A percentile compares a stretch with the other conserved stretches of the same genome.
These are phyloP conservation scores for Alisma plantagoaquatica DNA, from an alignment of 106 monocot species.

Conservation along the genomic window DNA sequence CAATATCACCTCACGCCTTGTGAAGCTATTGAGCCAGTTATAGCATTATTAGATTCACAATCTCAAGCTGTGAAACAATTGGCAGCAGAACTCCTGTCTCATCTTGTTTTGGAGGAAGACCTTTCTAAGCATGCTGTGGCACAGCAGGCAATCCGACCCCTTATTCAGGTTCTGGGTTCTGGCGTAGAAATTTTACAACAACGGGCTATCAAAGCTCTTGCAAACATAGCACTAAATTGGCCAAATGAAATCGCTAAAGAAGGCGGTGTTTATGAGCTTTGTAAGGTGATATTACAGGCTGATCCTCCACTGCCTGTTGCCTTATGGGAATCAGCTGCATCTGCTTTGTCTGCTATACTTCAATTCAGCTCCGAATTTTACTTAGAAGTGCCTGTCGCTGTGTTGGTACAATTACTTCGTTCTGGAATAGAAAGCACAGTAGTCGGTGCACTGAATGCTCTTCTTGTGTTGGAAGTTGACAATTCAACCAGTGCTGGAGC, in stretches of 20 bases:
- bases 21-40: conserved; percentile 76
- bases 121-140: conserved; percentile 71
- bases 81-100: conserved; percentile 84
- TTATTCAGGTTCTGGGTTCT: conserved; percentile 88
- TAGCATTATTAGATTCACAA: conserved; percentile 64
- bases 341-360: conserved; percentile 66
- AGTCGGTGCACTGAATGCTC: conserved; percentile 88
- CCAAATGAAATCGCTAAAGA: conserved; percentile 98
- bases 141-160: conserved; percentile 78
- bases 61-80: conserved; percentile 82
- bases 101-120: conserved; percentile 84
- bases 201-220: conserved; percentile 81
- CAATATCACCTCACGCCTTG: conserved; percentile 55
- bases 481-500: conserved; percentile 96
- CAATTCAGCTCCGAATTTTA: conserved; percentile 97
- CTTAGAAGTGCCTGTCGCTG: conserved; percentile 93
- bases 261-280: conserved; percentile 92
- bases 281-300: conserved; percentile 83
- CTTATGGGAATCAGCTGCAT: conserved; percentile 95
- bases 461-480: conserved; percentile 93
- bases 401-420: conserved; percentile 75
- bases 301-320: conserved; percentile 79
- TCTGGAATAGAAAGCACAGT: conserved; percentile 87
- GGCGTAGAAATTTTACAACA: conserved; percentile 65
- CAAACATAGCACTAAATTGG: conserved; percentile 68